Percentiles rank a stretch among this genome's conserved stretches.
Evolutionary conservation across 192 early-diverging fungal species (phyloP).

Genomic region (Coemansia pectinata): DNA sequence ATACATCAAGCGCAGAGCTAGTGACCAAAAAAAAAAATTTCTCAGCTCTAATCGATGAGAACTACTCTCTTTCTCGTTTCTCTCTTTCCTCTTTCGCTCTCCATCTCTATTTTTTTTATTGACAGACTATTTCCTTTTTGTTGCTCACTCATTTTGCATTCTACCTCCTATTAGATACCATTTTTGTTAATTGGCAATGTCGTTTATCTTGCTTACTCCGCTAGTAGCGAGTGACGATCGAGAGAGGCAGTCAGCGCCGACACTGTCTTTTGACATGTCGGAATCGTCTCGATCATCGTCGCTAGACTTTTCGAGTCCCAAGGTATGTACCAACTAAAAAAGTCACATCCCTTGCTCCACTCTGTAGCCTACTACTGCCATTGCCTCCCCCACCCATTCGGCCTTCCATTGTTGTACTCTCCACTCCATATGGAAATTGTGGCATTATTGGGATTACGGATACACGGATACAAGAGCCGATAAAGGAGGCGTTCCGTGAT

Average conservation of each 20-base stretch:
- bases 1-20: not conserved
- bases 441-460: not conserved
- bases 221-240: conserved; percentile 6
- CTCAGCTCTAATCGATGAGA: not conserved
- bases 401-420: conserved; percentile 1
- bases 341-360: not conserved
- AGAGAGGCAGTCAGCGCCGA: not conserved
- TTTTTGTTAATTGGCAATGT: conserved; percentile 11
- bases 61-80: not conserved
- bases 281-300: not conserved
- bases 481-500: not conserved
- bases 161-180: not conserved
- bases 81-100: not conserved
- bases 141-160: not conserved
- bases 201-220: conserved; percentile 44
- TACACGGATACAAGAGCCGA: not conserved
- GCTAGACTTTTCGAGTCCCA: not conserved
- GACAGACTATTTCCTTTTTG: not conserved
- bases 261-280: not conserved
- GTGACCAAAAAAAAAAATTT: not conserved
- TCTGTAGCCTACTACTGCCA: not conserved
- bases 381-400: not conserved
- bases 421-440: not conserved
- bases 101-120: not conserved
- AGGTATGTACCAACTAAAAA: not conserved